A percentile compares a stretch with the other conserved stretches of the same genome.
phyloP scores from a whole-genome alignment of 2,329 filamentous ascomycete species.

The Ophiosphaerella korrae region DNA sequence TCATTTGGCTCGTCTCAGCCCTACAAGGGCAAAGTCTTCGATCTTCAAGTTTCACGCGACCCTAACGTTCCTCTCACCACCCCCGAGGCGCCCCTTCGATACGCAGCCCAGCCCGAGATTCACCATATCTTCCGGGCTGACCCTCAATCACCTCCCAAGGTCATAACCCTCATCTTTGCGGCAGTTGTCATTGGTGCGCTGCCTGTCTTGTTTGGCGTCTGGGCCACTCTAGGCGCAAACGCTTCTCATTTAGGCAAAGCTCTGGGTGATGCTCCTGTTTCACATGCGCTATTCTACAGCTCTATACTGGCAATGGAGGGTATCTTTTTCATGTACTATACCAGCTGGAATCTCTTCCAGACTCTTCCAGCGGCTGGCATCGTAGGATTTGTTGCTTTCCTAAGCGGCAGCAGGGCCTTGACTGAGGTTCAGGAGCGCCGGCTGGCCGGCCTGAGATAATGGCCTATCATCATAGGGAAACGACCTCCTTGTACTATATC shows the following conservation, averaged over 20 bases:
- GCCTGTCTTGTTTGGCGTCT: constrained; percentile 73
- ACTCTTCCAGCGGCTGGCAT: constrained; percentile 73
- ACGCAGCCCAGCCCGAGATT: constrained; percentile 83
- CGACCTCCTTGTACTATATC: background rate
- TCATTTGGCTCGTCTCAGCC: constrained; percentile 79
- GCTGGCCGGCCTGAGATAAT: constrained; percentile 70
- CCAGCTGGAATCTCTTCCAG: constrained; percentile 89
- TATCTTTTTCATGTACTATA: constrained; percentile 95
- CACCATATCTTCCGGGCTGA: constrained; percentile 87
- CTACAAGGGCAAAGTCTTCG: constrained; percentile 73
- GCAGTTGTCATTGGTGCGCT: constrained; percentile 74
- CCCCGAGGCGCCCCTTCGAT: constrained; percentile 74
- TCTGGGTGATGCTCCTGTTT: constrained; percentile 74
- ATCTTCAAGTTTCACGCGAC: constrained; percentile 70
- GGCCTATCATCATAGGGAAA: background rate
- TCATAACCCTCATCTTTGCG: constrained; percentile 80
- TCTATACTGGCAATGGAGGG: constrained; percentile 87
- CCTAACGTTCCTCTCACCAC: constrained; percentile 63
- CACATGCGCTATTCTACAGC: constrained; percentile 83
- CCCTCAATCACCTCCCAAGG: constrained; percentile 76
- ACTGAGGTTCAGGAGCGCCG: constrained; percentile 91
- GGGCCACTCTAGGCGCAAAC: constrained; percentile 83
- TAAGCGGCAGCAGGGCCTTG: constrained; percentile 88
- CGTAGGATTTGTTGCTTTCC: constrained; percentile 73
- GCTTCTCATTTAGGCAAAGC: constrained; percentile 77